Conservation (phyloP, 148 eudicot species). For the Fagopyrum tataricum region DNA sequence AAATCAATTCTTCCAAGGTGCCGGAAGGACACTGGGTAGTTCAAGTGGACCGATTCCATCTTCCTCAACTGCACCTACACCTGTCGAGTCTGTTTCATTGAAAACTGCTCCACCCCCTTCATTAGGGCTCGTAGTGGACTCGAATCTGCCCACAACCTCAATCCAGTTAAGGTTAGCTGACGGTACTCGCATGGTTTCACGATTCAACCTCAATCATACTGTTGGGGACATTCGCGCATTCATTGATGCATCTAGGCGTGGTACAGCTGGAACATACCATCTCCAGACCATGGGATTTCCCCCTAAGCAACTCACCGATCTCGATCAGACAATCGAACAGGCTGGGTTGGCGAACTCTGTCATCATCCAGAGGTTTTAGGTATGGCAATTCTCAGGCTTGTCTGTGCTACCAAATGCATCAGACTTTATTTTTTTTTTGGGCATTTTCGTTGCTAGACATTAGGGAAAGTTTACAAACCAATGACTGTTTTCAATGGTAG, state of each 20-base stretch:
- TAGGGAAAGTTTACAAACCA: background rate
- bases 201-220: conserved; percentile 69
- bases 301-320: conserved; percentile 66
- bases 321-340: conserved; percentile 68
- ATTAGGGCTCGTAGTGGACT: conserved; percentile 54
- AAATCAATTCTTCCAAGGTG: conserved; percentile 48
- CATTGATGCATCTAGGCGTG: conserved; percentile 70
- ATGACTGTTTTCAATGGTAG: background rate
- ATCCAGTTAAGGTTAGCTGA: conserved; percentile 87
- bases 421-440: background rate
- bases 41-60: conserved; percentile 16
- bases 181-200: conserved; percentile 78
- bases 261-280: conserved; percentile 40
- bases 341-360: conserved; percentile 82
- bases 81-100: conserved; percentile 17
- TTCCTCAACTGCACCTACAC: conserved; percentile 13
- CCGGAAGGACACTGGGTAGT: conserved; percentile 59
- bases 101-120: conserved; percentile 42
- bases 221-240: conserved; percentile 58
- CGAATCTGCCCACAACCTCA: conserved; percentile 55
- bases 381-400: no score
- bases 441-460: background rate
- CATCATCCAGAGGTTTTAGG: conserved; percentile 63
- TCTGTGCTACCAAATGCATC: background rate
- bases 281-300: conserved; percentile 80